Base-by-base conservation (phyloP, 2,329 filamentous ascomycete genomes). In the Xylariales sp. region DNA sequence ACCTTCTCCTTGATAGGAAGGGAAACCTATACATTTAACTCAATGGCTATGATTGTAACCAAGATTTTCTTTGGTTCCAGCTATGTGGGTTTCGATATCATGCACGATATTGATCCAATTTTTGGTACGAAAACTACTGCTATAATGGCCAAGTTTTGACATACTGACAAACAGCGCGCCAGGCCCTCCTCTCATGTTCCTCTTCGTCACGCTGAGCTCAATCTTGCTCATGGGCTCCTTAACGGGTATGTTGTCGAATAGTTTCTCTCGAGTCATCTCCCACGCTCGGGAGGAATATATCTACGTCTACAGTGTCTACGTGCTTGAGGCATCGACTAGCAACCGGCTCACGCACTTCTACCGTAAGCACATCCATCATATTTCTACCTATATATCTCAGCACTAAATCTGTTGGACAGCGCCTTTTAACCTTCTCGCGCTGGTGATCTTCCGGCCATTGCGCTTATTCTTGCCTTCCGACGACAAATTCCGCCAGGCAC, bases 41-140 rank as follows among this genome's bases (percentile, higher is more conserved):
- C 81, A 40, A 90, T 90, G 83, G 80, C 81, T 24, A 84, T 83
- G 74, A 81, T 86, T 45, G 62, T 89, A 40, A 83, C 85, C 45
- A 87, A 87, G 58, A 87, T 90, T 37, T 90, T 90, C 57, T 89
- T 88, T 54, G 86, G 85, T 10, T 83, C 81, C 14, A 84, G 76
- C 55, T 85, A 79, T 52, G 72, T 88, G 33, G 86, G 86, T 30
- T 89, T 91, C 53, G 77, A 81, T 44, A 69, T 80, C 40, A 81
- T 81, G 77, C 54, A 72, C 38, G 59, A 76, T 30, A 81, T 81
- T 40, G 74, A 79, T 46, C 69, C 66, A 15, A 61, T 77, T 42
- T 79, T 78, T 40, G 72, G 56, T 59, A 52, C 15, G 35, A 28
- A 33, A 37, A 25, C 23, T 8, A 5, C 10, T 21, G 21, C 33